Evolutionary conservation across 495 filamentous ascomycete species (phyloP).

Genomic region (Penicillium mononematosum): DNA sequence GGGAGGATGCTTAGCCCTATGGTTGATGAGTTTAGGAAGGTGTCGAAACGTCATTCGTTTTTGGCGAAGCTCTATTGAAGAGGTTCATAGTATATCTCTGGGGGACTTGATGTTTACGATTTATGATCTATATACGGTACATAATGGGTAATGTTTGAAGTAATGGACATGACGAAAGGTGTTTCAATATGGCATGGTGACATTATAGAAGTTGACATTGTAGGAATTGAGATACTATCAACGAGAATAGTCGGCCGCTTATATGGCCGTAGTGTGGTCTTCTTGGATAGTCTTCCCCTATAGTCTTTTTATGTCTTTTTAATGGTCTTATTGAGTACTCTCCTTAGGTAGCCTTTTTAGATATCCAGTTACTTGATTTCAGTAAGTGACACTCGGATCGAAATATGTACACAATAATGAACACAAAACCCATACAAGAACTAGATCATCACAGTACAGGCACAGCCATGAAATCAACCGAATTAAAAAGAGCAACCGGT

Average conservation of each 20-base stretch:
- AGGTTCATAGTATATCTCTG: background rate
- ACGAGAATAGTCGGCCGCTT: too few relatives aligned
- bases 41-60: constrained; percentile 28
- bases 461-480: background rate
- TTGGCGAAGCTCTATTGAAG: constrained; percentile 31
- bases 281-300: too few relatives aligned
- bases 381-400: background rate
- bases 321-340: too few relatives aligned
- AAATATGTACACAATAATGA: constrained; percentile 10
- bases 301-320: too few relatives aligned
- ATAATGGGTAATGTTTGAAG: constrained; percentile 4
- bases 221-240: too few relatives aligned
- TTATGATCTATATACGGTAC: too few relatives aligned
- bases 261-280: too few relatives aligned
- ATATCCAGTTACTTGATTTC: background rate
- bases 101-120: background rate
- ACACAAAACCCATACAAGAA: constrained; percentile 1
- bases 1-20: constrained; percentile 29
- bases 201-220: too few relatives aligned
- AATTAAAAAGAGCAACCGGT: background rate
- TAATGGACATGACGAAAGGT: background rate
- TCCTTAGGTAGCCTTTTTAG: too few relatives aligned
- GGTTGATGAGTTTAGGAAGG: constrained; percentile 33
- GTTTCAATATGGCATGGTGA: background rate
- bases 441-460: background rate